Base-by-base conservation (phyloP, 1,284 basidiomycete species). In the Apiotrichum montevideense region DNA sequence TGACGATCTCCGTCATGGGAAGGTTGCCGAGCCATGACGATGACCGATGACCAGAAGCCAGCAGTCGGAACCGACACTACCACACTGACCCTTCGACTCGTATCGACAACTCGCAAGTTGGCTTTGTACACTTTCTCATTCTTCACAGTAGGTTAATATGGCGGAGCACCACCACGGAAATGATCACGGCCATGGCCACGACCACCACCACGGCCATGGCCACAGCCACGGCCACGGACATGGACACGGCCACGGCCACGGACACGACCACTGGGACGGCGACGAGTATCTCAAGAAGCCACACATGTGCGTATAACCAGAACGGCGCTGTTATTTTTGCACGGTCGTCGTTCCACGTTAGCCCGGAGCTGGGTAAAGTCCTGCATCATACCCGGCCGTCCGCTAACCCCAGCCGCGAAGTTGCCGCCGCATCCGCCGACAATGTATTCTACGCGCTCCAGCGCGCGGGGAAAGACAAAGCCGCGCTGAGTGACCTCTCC, bases 211-310 rank as follows among this genome's bases (percentile, higher is more conserved):
- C 40, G 55, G 32, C 39, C 51, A 54, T 14, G 51, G 35, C 42
- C 37, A 39, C 37, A 13, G 37, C 7, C 37, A 39, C 37, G 8
- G 8, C 37, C 37, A 39, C 37, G 37, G 37, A 39, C 67, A 63
- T 7, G 43, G 14, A 9, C 55, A 39, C 46, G 46, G 46, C 54
- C 40, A 56, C 40, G 55, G 32, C 39, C 51, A 54, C 21, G 51
- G 35, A 35, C 41, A 54, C 47, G 46, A 48, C 15, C 60, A 61
- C 47, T 72, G 71, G 71, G 61, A 63, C 41, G 69, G 66, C 29
- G 62, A 65, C 13, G 58, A 66, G n/a, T 72, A 72, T 54, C 58
- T 68, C 42, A 48, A 50, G 34, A 55, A 49, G 15, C 67, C 67
- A 2, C 66, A 67, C 11, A 55, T 66, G 67, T 71, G 50, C 2